Base-by-base conservation (phyloP, 2,329 filamentous ascomycete genomes). In the Ascochyta pisi region DNA sequence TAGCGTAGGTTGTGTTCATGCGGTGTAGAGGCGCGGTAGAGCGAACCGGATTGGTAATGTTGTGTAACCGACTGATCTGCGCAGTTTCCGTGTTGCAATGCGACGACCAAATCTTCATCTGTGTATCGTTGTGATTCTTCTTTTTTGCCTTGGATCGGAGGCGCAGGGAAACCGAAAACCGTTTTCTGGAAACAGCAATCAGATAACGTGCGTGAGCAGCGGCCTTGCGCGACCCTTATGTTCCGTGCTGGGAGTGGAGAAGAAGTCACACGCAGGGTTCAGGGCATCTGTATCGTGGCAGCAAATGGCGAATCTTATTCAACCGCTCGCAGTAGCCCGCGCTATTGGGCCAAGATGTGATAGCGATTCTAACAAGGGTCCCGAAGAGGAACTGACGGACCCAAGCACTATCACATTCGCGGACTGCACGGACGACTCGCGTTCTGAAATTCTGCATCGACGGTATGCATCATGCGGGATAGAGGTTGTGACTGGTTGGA, bases 341-440 rank as follows among this genome's bases (percentile, higher is more conserved):
- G 62, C 73, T 73, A 76, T 76, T 75, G 73, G 68, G 69, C 70
- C 70, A 73, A 73, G 69, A 55, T 70, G 71, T 75, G 73, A 75
- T 73, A 68, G 54, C 62, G 63, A 67, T 49, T 57, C 51, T 50
- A 55, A 67, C 64, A 59, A 57, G 68, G 68, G 63, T 39, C 13
- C 61, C 27, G 51, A 66, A 63, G 50, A 56, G 55, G 62, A 49
- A 61, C 49, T 57, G 60, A 66, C 64, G 58, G 29, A 62, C 61
- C 57, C 66, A 57, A 54, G 57, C 63, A 62, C 61, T 58, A 69
- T 73, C 67, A 65, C 66, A 55, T 37, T 61, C 58, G 57, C 48
- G 62, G 62, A 57, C 62, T 63, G 65, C 64, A 66, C 65, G 50
- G 53, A 64, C 50, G 53, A 44, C 60, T 54, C 55, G 57, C 60